Percentiles rank a stretch among this genome's conserved stretches.
Evolutionary conservation across 73 alveolate species (phyloP).

Genomic region (Paramecium primaurelia): DNA sequence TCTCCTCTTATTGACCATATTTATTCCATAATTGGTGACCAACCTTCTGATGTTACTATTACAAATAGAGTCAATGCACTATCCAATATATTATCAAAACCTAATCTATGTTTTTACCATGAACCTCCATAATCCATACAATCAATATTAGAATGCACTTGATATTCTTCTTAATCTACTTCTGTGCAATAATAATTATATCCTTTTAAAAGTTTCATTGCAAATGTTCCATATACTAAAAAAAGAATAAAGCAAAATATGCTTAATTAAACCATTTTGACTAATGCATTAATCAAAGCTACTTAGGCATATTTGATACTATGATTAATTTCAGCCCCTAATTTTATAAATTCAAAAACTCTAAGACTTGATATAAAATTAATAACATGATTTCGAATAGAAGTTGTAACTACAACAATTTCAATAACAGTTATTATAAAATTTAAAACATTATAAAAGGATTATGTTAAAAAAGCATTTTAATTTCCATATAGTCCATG

Average conservation of each 20-base stretch:
- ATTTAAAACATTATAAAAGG: background rate
- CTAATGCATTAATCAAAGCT: background rate
- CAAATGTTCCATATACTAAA: constrained; percentile 35
- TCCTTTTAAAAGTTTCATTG: constrained; percentile 54
- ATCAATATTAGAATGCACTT: background rate
- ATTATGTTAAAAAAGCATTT: background rate
- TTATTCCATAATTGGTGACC: constrained; percentile 40
- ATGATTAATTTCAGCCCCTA: background rate
- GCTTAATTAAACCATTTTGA: constrained; percentile 12
- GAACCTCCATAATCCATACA: constrained; percentile 59
- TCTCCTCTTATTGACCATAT: background rate
- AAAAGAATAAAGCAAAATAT: constrained; percentile 18
- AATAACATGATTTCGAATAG: background rate
- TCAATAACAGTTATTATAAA: background rate
- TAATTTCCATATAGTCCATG: background rate
- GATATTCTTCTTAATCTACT: background rate
- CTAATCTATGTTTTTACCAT: constrained; percentile 44
- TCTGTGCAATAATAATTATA: background rate
- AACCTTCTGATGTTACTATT: constrained; percentile 45
- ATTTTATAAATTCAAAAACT: background rate
- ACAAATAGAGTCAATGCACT: constrained; percentile 5
- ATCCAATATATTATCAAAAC: constrained; percentile 43
- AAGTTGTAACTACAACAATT: background rate
- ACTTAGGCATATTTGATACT: constrained; percentile 25
- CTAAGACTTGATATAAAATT: background rate